Evolutionary conservation across 176 grass and related monocot genomes (phyloP).

Genomic region (Juncus effusus): DNA sequence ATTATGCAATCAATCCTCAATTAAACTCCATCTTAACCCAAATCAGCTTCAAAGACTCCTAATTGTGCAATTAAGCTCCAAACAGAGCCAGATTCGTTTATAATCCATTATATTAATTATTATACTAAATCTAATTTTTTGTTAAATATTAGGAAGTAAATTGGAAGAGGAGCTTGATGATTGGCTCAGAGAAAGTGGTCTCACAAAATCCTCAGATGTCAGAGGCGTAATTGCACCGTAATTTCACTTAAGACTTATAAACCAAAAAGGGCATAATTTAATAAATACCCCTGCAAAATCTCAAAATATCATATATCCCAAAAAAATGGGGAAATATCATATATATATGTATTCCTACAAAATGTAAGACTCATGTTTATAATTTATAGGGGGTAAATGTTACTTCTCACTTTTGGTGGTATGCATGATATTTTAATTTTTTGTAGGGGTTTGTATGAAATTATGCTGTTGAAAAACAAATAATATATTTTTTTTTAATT

Average conservation of each 20-base stretch:
- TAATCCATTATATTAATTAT: not conserved
- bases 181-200: constrained; percentile 57
- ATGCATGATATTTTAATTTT: too few relatives aligned
- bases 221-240: constrained; percentile 94
- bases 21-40: constrained; percentile 1
- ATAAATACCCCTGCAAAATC: too few relatives aligned
- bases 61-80: constrained; percentile 14
- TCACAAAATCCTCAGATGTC: constrained; percentile 75
- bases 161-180: constrained; percentile 78
- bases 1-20: not conserved
- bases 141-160: constrained; percentile 53
- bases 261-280: not conserved
- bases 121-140: constrained; percentile 20
- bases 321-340: not conserved
- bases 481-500: not conserved
- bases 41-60: constrained; percentile 1
- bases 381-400: not conserved
- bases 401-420: too few relatives aligned
- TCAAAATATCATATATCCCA: too few relatives aligned
- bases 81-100: not conserved
- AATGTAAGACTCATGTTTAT: not conserved
- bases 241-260: constrained; percentile 29
- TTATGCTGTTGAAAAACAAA: too few relatives aligned
- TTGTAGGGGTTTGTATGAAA: too few relatives aligned
- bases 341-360: too few relatives aligned